phyloP scores from a whole-genome alignment of 2,329 filamentous ascomycete genomes.

The Rhexocercosporidium sp. region DNA sequence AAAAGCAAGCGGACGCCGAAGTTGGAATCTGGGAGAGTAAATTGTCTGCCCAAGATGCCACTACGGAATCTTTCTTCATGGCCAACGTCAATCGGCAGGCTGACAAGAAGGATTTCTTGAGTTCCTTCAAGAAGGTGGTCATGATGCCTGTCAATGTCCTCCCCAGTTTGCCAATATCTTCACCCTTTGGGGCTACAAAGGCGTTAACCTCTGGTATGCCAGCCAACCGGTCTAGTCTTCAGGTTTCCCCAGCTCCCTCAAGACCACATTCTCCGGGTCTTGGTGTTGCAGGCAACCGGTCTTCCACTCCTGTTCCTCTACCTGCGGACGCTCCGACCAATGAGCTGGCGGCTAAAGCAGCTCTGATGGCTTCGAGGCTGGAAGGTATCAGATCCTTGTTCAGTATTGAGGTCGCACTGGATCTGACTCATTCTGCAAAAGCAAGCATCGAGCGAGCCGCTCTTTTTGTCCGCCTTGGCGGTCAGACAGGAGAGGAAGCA shows the following conservation, averaged over 20 bases:
- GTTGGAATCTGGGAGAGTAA: conserved; percentile 91
- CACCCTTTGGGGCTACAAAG: conserved; percentile 54
- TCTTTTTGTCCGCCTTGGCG: conserved; percentile 80
- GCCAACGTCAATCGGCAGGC: conserved; percentile 91
- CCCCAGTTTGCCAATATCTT: conserved; percentile 67
- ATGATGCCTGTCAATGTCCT: conserved; percentile 98
- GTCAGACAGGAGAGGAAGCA: conserved; percentile 80
- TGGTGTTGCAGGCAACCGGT: conserved; percentile 38
- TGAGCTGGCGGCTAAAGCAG: conserved; percentile 95
- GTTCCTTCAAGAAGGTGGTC: conserved; percentile 96
- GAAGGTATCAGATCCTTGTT: conserved; percentile 96
- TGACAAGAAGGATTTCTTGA: conserved; percentile 95
- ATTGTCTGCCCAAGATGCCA: conserved; percentile 87
- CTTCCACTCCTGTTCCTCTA: conserved; percentile 43
- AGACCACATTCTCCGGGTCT: conserved; percentile 56
- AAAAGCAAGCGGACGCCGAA: conserved; percentile 73
- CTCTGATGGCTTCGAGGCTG: conserved; percentile 91
- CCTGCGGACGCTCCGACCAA: conserved; percentile 78
- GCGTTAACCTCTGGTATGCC: conserved; percentile 2
- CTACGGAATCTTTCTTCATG: conserved; percentile 94
- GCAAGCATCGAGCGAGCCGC: conserved; percentile 84
- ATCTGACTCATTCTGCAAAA: conserved; percentile 88
- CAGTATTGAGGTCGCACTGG: conserved; percentile 92
- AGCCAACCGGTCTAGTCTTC: conserved; percentile 32
- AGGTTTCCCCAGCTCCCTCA: conserved; percentile 45